Conservation (phyloP, 179 eudicot genomes). For the Dionaea muscipula region DNA sequence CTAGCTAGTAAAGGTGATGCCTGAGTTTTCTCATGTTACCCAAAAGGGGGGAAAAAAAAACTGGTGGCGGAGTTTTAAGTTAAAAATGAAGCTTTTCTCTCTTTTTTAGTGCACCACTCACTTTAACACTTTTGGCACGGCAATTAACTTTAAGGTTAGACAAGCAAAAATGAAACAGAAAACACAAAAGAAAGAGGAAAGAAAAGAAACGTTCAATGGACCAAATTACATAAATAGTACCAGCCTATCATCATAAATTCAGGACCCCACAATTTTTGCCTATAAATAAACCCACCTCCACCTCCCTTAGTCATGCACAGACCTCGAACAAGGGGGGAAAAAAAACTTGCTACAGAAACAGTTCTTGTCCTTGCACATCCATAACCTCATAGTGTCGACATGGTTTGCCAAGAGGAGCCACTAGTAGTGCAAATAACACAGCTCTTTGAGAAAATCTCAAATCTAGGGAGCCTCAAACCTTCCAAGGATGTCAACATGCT, state of each 20-base stretch:
- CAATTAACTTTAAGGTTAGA: neutral
- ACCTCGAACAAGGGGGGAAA: slow-evolving; percentile 28
- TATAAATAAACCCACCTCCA: slow-evolving; percentile 6
- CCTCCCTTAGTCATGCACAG: no score
- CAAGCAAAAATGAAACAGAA: neutral
- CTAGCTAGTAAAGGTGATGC: no score
- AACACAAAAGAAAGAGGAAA: neutral
- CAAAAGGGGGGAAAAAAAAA: no score
- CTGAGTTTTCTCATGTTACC: no score
- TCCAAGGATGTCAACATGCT: slow-evolving; percentile 54
- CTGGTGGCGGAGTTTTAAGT: no score
- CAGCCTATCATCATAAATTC: neutral
- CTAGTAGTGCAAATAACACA: slow-evolving; percentile 33
- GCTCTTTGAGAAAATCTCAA: slow-evolving; percentile 40
- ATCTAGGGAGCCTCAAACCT: slow-evolving; percentile 44
- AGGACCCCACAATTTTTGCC: neutral
- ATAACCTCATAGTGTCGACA: slow-evolving; percentile 50
- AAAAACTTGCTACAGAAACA: slow-evolving; percentile 22
- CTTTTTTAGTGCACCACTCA: no score
- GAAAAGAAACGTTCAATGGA: neutral
- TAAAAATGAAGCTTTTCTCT: no score
- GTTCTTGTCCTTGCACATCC: neutral
- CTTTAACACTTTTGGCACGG: no score
- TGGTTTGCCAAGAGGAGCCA: slow-evolving; percentile 49
- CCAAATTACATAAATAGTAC: neutral